Base-by-base conservation (phyloP, 2,329 filamentous ascomycete genomes). In the Septoria linicola region DNA sequence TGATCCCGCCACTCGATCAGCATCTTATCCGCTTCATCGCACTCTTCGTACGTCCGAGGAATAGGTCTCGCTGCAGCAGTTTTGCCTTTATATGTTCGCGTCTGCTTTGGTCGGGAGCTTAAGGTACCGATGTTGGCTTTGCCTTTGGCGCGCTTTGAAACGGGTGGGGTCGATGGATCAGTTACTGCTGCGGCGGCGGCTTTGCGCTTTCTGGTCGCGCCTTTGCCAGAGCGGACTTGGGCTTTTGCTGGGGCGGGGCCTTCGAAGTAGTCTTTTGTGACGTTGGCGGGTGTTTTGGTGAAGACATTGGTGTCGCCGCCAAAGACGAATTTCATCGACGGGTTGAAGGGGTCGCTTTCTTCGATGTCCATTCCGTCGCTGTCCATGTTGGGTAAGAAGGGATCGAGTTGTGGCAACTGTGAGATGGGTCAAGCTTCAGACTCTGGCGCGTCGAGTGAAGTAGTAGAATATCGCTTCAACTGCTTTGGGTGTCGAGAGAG, bases 1-100 rank as follows among this genome's bases (percentile, higher is more conserved):
- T 46, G 56, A 23, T 67, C 62, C 27, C 65, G 59, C 61, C 60
- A 54, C 30, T 51, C 53, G 42, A 69, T 46, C 21, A 69, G 53
- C 21, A 57, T 53, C 27, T 60, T 59, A 51, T 69, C 67, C 2
- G 58, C 58, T 8, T 59, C 55, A 27, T 55, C 52, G 54, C 64
- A 66, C 21, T 67, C 64, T 3, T 63, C 62, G 32, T 60, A 59
- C 11, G 46, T 55, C 31, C 54, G 53, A 2, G 61, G 58, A 16
- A 67, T 60, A 1, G 41, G 20, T 4, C 58, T 48, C 6, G 47
- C 32, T 4, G 37, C 27, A 1, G 47, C 41, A 14, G 49, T 55
- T 35, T 51, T 55, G 21, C 58, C 44, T 14, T 39, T 50, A 27
- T 21, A 32, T 8, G n/a, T 41, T 8, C 51, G 51, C 31, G 41